Conservation (phyloP, 257 asterid species). For the Nicotiana sylvestris region DNA sequence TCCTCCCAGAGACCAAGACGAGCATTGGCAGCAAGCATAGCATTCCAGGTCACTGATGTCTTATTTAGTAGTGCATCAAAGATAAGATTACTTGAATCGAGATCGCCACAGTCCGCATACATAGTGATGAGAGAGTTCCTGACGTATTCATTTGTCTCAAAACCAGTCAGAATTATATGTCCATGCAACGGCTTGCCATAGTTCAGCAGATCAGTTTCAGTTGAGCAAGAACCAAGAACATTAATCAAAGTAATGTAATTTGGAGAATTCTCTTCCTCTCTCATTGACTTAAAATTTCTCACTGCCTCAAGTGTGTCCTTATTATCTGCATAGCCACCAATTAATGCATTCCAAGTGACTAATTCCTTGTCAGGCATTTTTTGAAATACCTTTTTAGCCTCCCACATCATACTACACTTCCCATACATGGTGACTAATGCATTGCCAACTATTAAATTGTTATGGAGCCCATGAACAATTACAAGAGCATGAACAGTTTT, state of each 20-base stretch:
- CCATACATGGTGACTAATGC: constrained; percentile 87
- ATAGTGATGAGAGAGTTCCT: constrained; percentile 73
- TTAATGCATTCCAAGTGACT: constrained; percentile 85
- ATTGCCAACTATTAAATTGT: constrained; percentile 66
- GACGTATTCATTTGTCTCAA: constrained; percentile 59
- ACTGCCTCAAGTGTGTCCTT: constrained; percentile 44
- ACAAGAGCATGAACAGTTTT: constrained; percentile 56
- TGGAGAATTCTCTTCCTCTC: constrained; percentile 36
- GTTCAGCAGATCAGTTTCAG: constrained; percentile 42
- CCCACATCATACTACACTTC: constrained; percentile 50
- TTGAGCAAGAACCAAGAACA: constrained; percentile 63
- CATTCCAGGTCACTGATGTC: constrained; percentile 67
- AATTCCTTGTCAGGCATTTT: constrained; percentile 56
- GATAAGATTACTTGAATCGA: constrained; percentile 52
- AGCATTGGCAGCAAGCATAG: constrained; percentile 77
- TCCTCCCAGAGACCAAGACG: constrained; percentile 75
- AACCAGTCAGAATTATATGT: constrained; percentile 41
- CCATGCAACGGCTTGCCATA: constrained; percentile 75
- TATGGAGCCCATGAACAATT: constrained; percentile 47
- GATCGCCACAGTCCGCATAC: constrained; percentile 85
- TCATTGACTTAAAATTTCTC: constrained; percentile 46
- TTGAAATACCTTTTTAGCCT: constrained; percentile 53
- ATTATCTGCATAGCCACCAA: constrained; percentile 67
- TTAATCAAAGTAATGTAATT: constrained; percentile 68
- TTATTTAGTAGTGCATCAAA: constrained; percentile 38